Evolutionary conservation across 306 rosid species (phyloP).

Genomic region (Inga oerstediana): DNA sequence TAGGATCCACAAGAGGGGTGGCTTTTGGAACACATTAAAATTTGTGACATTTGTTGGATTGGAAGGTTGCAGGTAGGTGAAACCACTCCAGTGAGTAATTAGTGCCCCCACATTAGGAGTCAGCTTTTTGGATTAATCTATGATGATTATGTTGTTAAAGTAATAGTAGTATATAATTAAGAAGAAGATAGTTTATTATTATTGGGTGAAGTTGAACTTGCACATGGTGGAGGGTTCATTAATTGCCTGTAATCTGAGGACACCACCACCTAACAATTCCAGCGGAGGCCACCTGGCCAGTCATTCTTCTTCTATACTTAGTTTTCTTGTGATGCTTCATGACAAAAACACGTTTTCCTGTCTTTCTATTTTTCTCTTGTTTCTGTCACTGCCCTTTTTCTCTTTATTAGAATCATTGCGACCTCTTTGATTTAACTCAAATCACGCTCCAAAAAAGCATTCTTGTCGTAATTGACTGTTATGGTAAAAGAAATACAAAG

Average conservation of each 20-base stretch:
- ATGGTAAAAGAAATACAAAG: constrained; percentile 39
- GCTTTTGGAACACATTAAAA: background rate
- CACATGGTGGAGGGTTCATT: constrained; percentile 40
- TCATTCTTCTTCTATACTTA: constrained; percentile 19
- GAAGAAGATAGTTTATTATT: background rate
- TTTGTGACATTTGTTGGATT: background rate
- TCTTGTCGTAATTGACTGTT: background rate
- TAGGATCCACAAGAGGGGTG: background rate
- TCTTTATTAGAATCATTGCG: constrained; percentile 29
- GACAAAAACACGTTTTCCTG: constrained; percentile 27
- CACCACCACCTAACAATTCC: constrained; percentile 14
- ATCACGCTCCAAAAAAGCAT: constrained; percentile 37
- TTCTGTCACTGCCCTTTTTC: background rate
- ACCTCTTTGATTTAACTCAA: constrained; percentile 53
- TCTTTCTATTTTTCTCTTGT: constrained; percentile 20
- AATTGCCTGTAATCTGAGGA: constrained; percentile 11
- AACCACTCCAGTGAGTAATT: constrained; percentile 1
- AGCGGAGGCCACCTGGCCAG: constrained; percentile 6
- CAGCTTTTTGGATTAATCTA: constrained; percentile 1
- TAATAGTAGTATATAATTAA: background rate
- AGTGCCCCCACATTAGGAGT: background rate
- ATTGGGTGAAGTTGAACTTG: constrained; percentile 2
- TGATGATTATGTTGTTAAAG: constrained; percentile 7
- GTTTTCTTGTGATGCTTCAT: background rate
- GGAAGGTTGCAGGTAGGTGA: background rate